Percentiles rank a stretch among this genome's conserved stretches.
phyloP scores from a whole-genome alignment of 2,329 filamentous ascomycete genomes.

The Boeremia lycopersici region DNA sequence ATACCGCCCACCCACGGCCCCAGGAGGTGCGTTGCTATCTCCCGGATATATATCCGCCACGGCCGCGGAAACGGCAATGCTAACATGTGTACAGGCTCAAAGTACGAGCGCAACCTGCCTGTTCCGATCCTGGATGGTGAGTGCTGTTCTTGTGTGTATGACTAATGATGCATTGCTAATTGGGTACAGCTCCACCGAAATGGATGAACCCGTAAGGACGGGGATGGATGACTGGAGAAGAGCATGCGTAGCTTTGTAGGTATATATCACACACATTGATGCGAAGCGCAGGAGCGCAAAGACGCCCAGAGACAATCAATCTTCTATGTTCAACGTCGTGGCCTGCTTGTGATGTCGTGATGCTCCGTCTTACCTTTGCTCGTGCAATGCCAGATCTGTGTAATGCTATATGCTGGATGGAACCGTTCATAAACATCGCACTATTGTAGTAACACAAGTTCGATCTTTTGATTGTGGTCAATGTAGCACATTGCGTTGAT shows the following conservation, averaged over 20 bases:
- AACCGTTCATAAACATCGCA: neutral
- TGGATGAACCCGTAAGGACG: conserved; percentile 41
- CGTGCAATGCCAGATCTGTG: neutral
- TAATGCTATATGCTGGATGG: neutral
- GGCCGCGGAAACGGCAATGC: conserved; percentile 28
- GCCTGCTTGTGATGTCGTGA: neutral
- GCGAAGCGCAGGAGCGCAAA: conserved; percentile 10
- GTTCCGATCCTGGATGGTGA: conserved; percentile 79
- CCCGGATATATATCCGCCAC: conserved; percentile 28
- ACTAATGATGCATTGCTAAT: conserved; percentile 22
- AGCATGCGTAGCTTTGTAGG: conserved; percentile 14
- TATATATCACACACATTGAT: conserved; percentile 21
- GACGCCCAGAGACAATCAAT: conserved; percentile 12
- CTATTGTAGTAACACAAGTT: neutral
- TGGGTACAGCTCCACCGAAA: conserved; percentile 40
- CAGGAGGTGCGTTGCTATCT: conserved; percentile 70
- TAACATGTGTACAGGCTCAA: conserved; percentile 70
- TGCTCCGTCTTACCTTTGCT: neutral
- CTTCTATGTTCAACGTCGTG: conserved; percentile 5
- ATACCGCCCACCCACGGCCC: conserved; percentile 85
- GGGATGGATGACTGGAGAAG: conserved; percentile 6
- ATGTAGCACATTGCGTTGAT: no score
- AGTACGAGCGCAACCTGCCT: conserved; percentile 93
- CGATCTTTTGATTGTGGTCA: no score
- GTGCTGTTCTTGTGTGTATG: conserved; percentile 47